Base-by-base conservation (phyloP, 176 grass and related monocot species). In the Aechmea fasciata region DNA sequence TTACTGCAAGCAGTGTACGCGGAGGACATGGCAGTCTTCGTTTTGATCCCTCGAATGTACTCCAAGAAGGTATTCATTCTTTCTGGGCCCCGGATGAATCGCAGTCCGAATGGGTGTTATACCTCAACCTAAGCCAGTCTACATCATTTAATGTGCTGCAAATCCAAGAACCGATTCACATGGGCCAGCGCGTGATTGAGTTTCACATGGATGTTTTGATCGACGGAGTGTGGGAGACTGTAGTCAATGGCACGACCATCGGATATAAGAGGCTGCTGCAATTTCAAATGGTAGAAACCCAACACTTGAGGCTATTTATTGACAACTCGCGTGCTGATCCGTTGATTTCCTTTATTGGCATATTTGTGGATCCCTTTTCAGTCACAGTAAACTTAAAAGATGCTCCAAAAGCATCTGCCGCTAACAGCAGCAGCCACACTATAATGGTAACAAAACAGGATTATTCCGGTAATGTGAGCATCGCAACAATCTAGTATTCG, bases 111-210 rank as follows among this genome's bases (percentile, higher is more conserved):
- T 92, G 89, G 86, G 76, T 78, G 70, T 76, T 97, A 71, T 67
- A 71, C 49, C 72, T 97, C 7, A 75, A 97, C 71, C 74, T 97
- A 8, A 41, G 65, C 13, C 66, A 19, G 57, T 76, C 71, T 61
- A 28, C 69, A 65, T 83, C 84, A 18, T 97, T 97, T 78, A 92
- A 92, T 57, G 57, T 92, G 65, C 73, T 97, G 24, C 93, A 87
- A 69, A 67, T 90, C 55, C 93, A 97, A 79, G 93, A 97, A 54
- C 93, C 93, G 66, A 87, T 97, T 79, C 86, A 97, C 63, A 79
- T 92, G 89, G 93, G 93, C 41, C 93, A 97, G 72, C 93, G 93
- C 52, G 79, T 92, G 10, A 82, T 90, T 3, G 48, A 78, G 68
- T 97, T 97, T 47, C 86, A 90, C 68, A 72, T 92, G 66, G 86